Conservation (phyloP, 1,284 basidiomycete genomes). For the Tetrapyrgos nigripes region DNA sequence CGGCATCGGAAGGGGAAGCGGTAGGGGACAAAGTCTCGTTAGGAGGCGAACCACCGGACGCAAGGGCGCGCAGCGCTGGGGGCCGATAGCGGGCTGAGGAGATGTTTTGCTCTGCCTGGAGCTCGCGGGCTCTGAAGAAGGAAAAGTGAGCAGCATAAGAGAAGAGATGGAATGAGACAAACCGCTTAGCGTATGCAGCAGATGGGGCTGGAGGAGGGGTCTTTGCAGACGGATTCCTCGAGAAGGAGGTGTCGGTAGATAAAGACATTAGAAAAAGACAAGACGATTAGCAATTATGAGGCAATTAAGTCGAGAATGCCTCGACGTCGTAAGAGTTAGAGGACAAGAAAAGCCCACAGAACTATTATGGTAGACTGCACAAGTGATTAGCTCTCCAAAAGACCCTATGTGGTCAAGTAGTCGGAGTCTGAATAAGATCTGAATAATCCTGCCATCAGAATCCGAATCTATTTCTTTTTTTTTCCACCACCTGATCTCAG, state of each 20-base stretch:
- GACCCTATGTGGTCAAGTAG: too few relatives aligned
- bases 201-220: conserved; percentile 90
- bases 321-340: conserved; percentile 6
- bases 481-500: too few relatives aligned
- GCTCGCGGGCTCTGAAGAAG: conserved; percentile 73
- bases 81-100: conserved; percentile 68
- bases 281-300: conserved; percentile 82
- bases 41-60: conserved; percentile 73
- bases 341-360: conserved; percentile 42
- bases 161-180: conserved; percentile 20
- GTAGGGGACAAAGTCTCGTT: conserved; percentile 64
- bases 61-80: conserved; percentile 78
- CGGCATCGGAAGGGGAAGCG: conserved; percentile 61
- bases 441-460: too few relatives aligned
- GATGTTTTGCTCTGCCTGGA: conserved; percentile 77
- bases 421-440: too few relatives aligned
- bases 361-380: conserved; percentile 46
- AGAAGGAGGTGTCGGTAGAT: conserved; percentile 79
- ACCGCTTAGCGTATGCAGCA: conserved; percentile 89
- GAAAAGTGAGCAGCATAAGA: conserved; percentile 21
- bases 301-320: conserved; percentile 10
- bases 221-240: conserved; percentile 80
- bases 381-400: conserved; percentile 47
- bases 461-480: too few relatives aligned
- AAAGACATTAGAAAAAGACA: conserved; percentile 84